Base-by-base conservation (phyloP, 768 basidiomycete species). In the Galerina sulciceps region DNA sequence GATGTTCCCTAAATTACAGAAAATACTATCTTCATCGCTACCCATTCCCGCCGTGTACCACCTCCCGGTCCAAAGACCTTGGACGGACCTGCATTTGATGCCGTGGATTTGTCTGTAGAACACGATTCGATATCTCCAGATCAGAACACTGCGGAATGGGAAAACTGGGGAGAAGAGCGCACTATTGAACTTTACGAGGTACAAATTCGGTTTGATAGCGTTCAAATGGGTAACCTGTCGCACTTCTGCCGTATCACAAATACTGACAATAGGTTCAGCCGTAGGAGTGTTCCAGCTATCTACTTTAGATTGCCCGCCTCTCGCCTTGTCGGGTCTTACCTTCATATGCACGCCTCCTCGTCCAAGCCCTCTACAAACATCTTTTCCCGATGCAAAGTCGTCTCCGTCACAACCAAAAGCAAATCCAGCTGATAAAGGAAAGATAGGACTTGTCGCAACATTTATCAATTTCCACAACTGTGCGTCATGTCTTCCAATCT, bases 381-480 rank as follows among this genome's bases (percentile, higher is more conserved):
- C 70, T 50, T 63, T 65, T 57, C n/a, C 69, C 23, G 60, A 64
- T 20, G n/a, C 46, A 36, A 34, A 31, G 17, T n/a, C 36, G 41
- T 66, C 63, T 14, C 65, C 60, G 44, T 35, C 58, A 52, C 57
- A 54, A 60, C 61, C 36, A 41, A 62, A 56, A 57, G 56, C 58
- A 59, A 63, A 41, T 56, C 45, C 26, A 48, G 53, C 10, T 17
- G 76, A 69, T 55, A 73, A 48, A 20, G 73, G 64, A 20, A 74
- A 58, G 40, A 69, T 85, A 10, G 84, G 81, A 62, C 69, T 91
- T 6, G 76, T 81, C 10, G 77, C 80, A 18, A 81, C 76, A 49
- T 84, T 79, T 59, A 69, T 88, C n/a, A 81, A 90, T 57, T 85
- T 87, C 47, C 80, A 79, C 46, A 81, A 87, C 58, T 87, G 89